These are phyloP conservation scores for Rhazya stricta DNA, from an alignment of 257 asterid genomes.

Conservation along the genomic window DNA sequence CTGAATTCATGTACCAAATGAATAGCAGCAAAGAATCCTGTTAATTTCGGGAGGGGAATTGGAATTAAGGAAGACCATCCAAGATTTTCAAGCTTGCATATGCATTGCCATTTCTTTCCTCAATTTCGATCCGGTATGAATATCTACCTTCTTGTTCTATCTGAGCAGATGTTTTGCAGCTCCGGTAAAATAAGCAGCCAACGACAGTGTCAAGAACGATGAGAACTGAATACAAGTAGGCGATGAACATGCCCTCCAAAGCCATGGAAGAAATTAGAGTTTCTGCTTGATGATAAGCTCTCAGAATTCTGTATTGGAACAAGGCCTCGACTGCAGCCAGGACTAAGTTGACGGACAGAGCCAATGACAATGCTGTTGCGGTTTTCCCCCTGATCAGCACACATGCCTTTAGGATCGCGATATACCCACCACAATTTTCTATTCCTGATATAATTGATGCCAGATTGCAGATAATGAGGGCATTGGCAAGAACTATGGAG, in stretches of 20 bases:
- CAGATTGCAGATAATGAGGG: constrained; percentile 40
- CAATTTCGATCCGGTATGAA: constrained; percentile 23
- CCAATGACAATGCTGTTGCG: constrained; percentile 48
- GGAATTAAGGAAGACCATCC: constrained; percentile 23
- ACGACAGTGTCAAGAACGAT: constrained; percentile 60
- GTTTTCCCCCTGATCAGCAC: constrained; percentile 44
- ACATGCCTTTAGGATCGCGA: constrained; percentile 45
- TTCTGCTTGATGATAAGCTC: constrained; percentile 21
- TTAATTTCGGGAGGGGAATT: not conserved
- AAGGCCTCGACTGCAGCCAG: constrained; percentile 57
- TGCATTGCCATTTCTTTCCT: constrained; percentile 21
- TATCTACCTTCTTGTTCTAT: constrained; percentile 21
- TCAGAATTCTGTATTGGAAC: constrained; percentile 54
- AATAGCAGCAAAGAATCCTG: constrained; percentile 7
- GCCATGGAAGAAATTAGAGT: constrained; percentile 23
- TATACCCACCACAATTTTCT: constrained; percentile 39
- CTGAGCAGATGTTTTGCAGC: constrained; percentile 23
- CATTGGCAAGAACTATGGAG: constrained; percentile 66
- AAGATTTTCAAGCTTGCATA: constrained; percentile 21
- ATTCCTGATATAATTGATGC: constrained; percentile 41
- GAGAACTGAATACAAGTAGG: constrained; percentile 52
- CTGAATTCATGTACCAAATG: constrained; percentile 8
- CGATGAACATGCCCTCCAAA: constrained; percentile 54
- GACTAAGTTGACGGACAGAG: constrained; percentile 46
- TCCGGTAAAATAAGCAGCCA: constrained; percentile 45